Evolutionary conservation across 345 rosid genomes (phyloP).

Genomic region (Raphanus raphanistrum): DNA sequence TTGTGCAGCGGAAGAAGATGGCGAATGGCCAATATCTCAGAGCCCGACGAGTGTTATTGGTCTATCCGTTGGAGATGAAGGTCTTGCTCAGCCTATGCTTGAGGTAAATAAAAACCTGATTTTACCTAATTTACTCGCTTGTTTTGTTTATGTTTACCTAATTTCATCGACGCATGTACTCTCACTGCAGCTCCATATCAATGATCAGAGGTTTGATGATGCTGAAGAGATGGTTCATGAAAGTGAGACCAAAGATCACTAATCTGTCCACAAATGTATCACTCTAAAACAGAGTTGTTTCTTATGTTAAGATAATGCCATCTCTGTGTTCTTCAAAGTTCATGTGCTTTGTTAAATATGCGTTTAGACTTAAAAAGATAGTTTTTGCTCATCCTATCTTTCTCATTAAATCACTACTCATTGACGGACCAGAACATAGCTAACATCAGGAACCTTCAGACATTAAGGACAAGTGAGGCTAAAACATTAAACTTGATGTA

Average conservation of each 20-base stretch:
- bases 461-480: not conserved
- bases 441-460: not conserved
- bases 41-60: slow-evolving; percentile 68
- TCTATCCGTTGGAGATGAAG: slow-evolving; percentile 75
- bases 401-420: not conserved
- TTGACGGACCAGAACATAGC: not conserved
- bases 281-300: not conserved
- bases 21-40: slow-evolving; percentile 52
- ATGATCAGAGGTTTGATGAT: slow-evolving; percentile 87
- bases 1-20: slow-evolving; percentile 51
- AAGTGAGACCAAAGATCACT: slow-evolving; percentile 31
- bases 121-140: not conserved
- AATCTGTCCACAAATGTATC: not conserved
- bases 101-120: slow-evolving; percentile 48
- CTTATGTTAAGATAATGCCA: not conserved
- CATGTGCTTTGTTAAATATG: not conserved
- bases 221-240: slow-evolving; percentile 82
- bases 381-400: not conserved
- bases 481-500: not conserved
- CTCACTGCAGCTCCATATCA: slow-evolving; percentile 67
- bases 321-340: not conserved
- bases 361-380: not conserved
- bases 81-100: slow-evolving; percentile 62
- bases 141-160: not conserved
- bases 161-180: not conserved